A percentile compares a stretch with the other conserved stretches of the same genome.
Conservation (phyloP, 768 basidiomycete genomes). For the Suillus subluteus region DNA sequence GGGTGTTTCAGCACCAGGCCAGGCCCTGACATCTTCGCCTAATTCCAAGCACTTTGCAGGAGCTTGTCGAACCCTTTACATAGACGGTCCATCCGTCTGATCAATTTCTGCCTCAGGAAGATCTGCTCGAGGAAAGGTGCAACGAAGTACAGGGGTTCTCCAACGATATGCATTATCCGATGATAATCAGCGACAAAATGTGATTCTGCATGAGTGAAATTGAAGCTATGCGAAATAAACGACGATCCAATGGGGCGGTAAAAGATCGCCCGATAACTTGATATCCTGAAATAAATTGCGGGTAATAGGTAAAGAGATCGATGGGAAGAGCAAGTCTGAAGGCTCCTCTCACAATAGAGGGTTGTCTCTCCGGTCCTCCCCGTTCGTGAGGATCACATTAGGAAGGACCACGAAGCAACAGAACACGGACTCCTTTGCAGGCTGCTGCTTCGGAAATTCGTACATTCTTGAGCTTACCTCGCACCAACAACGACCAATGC, state of each 20-base stretch:
- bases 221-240: slow-evolving; percentile 39
- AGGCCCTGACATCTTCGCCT: slow-evolving; percentile 33
- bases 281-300: slow-evolving; percentile 27
- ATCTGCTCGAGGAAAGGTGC: slow-evolving; percentile 33
- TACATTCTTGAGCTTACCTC: slow-evolving; percentile 26
- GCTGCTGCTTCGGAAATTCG: slow-evolving; percentile 16
- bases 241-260: slow-evolving; percentile 34
- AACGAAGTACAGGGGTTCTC: slow-evolving; percentile 36
- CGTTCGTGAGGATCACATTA: slow-evolving; percentile 42
- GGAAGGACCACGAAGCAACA: slow-evolving; percentile 38
- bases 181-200: slow-evolving; percentile 41
- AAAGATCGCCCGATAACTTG: slow-evolving; percentile 26
- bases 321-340: slow-evolving; percentile 14
- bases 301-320: slow-evolving; percentile 35
- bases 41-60: slow-evolving; percentile 34
- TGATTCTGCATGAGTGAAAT: slow-evolving; percentile 31
- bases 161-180: slow-evolving; percentile 38
- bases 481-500: neutral
- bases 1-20: slow-evolving; percentile 35
- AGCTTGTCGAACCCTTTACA: slow-evolving; percentile 30
- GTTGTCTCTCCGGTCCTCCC: slow-evolving; percentile 19
- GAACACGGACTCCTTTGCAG: slow-evolving; percentile 35
- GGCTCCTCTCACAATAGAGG: too few species aligned
- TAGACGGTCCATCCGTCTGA: slow-evolving; percentile 33
- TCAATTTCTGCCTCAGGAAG: slow-evolving; percentile 31